Evolutionary conservation across 768 basidiomycete species (phyloP).

Genomic region (Hericium coralloides): DNA sequence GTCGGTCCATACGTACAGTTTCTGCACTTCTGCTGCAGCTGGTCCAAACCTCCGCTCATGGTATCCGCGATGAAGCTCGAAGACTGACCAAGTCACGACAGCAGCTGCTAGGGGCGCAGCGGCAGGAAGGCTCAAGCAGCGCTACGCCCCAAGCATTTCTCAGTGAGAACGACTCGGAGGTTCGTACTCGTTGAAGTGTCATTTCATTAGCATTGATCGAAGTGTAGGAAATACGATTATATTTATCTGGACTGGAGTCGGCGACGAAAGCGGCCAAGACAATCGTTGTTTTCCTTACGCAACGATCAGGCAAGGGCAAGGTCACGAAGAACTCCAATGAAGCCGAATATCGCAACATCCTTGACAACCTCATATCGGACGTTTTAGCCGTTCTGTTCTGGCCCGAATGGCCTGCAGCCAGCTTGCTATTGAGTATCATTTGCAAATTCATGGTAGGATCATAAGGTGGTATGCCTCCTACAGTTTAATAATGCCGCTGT

Average conservation of each 20-base stretch:
- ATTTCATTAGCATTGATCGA: neutral
- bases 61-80: constrained; percentile 65
- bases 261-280: constrained; percentile 80
- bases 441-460: constrained; percentile 74
- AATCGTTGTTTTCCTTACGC: constrained; percentile 37
- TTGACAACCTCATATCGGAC: constrained; percentile 87
- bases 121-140: constrained; percentile 55
- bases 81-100: constrained; percentile 54
- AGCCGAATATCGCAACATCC: constrained; percentile 86
- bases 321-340: constrained; percentile 88
- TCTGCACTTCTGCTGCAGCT: constrained; percentile 91
- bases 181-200: constrained; percentile 18
- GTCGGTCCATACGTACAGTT: constrained; percentile 85
- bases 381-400: constrained; percentile 81
- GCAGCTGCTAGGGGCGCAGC: constrained; percentile 47
- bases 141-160: constrained; percentile 30
- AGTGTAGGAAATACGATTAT: constrained; percentile 54
- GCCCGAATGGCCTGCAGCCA: constrained; percentile 97
- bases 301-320: constrained; percentile 76
- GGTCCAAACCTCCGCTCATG: constrained; percentile 91
- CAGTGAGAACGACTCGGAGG: constrained; percentile 63
- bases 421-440: constrained; percentile 68
- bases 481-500: neutral
- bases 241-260: constrained; percentile 65
- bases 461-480: neutral